These are phyloP conservation scores for Ephemerocybe angulata DNA, from an alignment of 768 basidiomycete species.

Conservation along the genomic window DNA sequence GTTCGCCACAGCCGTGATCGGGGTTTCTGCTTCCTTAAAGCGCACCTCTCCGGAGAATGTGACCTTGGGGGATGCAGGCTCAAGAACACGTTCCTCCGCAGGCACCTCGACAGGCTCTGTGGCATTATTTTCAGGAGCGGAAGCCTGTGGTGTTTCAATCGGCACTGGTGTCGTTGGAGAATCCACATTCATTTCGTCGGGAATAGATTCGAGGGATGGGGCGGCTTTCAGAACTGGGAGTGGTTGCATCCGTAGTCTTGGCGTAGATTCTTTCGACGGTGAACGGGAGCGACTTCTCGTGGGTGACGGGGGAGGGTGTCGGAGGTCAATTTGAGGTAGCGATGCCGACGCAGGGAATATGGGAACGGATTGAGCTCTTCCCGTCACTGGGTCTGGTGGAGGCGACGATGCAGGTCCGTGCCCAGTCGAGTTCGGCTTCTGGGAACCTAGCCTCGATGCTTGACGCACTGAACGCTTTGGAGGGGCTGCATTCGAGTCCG, in stretches of 20 bases:
- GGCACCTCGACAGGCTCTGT: too few relatives aligned
- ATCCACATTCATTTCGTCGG: slow-evolving; percentile 27
- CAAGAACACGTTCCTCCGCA: background rate
- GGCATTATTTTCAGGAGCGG: background rate
- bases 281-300: slow-evolving; percentile 38
- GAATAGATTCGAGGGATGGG: slow-evolving; percentile 13
- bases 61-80: slow-evolving; percentile 11
- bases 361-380: slow-evolving; percentile 46
- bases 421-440: slow-evolving; percentile 23
- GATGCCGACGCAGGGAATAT: slow-evolving; percentile 30
- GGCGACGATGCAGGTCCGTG: slow-evolving; percentile 1
- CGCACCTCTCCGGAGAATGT: slow-evolving; percentile 17
- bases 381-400: slow-evolving; percentile 19
- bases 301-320: slow-evolving; percentile 40
- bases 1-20: background rate
- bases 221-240: slow-evolving; percentile 12
- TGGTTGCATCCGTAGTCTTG: slow-evolving; percentile 29
- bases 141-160: too few relatives aligned
- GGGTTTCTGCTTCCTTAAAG: slow-evolving; percentile 8
- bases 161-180: slow-evolving; percentile 3
- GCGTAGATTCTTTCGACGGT: slow-evolving; percentile 38
- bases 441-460: slow-evolving; percentile 19
- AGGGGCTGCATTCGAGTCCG: slow-evolving; percentile 28
- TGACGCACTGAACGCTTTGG: slow-evolving; percentile 20
- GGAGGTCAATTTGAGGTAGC: slow-evolving; percentile 39